These are phyloP conservation scores for Quercus suber DNA, from an alignment of 306 rosid genomes.

Conservation along the genomic window DNA sequence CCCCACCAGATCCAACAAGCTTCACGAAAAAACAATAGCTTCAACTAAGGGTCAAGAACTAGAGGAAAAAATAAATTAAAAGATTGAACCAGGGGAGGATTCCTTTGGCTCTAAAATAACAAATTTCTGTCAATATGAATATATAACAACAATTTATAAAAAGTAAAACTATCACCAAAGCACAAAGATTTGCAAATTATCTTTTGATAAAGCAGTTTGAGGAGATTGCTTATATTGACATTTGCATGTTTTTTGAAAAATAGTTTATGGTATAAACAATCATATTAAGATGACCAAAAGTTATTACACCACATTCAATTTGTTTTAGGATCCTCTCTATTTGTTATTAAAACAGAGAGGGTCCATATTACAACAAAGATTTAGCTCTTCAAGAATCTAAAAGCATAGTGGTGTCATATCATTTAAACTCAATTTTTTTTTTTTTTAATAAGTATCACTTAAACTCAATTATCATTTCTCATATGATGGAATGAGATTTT, in stretches of 20 bases:
- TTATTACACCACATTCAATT: background rate
- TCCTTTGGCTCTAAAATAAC: background rate
- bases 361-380: no score
- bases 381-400: no score
- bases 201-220: background rate
- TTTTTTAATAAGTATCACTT: no score
- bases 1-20: slow-evolving; percentile 72
- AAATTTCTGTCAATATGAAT: background rate
- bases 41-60: slow-evolving; percentile 5
- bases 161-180: background rate
- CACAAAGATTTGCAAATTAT: background rate
- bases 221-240: background rate
- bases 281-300: background rate
- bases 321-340: no score
- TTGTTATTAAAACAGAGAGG: no score
- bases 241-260: background rate
- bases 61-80: background rate
- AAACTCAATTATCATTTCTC: no score
- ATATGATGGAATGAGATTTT: no score
- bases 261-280: background rate
- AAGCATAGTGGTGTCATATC: no score
- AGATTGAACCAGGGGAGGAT: slow-evolving; percentile 3
- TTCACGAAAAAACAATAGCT: slow-evolving; percentile 28
- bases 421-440: no score
- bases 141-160: background rate